These are phyloP conservation scores for Boechera retrofracta DNA, from an alignment of 345 rosid genomes.

Conservation along the genomic window DNA sequence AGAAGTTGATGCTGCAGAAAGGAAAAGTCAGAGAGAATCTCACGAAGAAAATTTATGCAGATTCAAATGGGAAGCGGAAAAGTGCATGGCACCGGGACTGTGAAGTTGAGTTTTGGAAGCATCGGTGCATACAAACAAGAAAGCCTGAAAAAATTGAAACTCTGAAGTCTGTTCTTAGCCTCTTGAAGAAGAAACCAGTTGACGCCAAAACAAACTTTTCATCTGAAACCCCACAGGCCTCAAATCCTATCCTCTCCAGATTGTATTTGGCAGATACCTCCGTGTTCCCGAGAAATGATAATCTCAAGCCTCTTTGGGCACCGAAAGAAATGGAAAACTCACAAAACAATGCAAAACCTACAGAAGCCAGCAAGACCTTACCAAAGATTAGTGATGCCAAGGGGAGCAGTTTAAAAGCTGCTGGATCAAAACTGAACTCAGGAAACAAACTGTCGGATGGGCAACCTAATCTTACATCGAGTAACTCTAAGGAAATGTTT, in stretches of 20 bases:
- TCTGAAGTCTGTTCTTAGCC: constrained; percentile 84
- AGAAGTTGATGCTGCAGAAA: constrained; percentile 84
- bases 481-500: constrained; percentile 52
- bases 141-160: constrained; percentile 95
- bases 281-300: constrained; percentile 87
- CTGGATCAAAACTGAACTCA: constrained; percentile 53
- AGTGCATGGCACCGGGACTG: constrained; percentile 97
- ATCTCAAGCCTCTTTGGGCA: constrained; percentile 78
- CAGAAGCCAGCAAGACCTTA: constrained; percentile 49
- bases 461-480: constrained; percentile 33
- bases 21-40: constrained; percentile 97
- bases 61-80: constrained; percentile 81
- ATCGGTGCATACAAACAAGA: constrained; percentile 75
- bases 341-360: constrained; percentile 49
- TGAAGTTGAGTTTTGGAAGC: constrained; percentile 99
- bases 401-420: constrained; percentile 51
- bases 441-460: constrained; percentile 47
- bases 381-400: constrained; percentile 54
- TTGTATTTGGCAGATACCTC: constrained; percentile 96
- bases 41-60: constrained; percentile 89
- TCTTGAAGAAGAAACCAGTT: constrained; percentile 62
- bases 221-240: constrained; percentile 52
- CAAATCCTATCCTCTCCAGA: constrained; percentile 85
- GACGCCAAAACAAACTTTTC: constrained; percentile 47
- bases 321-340: constrained; percentile 48